Conservation (phyloP, 192 early-diverging fungal species). For the Coemansia sp. region DNA sequence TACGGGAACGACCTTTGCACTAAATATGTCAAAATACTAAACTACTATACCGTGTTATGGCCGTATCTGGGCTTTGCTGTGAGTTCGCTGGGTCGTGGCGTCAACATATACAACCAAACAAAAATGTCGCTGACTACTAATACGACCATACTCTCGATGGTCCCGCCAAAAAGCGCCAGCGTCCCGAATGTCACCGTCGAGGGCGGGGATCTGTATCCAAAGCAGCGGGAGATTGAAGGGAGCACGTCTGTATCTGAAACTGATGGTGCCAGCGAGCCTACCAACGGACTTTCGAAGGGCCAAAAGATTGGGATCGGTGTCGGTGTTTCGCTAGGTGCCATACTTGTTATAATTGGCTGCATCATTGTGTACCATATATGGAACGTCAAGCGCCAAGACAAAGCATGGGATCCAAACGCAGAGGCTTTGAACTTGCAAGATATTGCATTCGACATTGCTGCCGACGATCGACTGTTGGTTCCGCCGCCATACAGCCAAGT, state of each 20-base stretch:
- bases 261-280: not conserved
- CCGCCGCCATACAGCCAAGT: not conserved
- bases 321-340: not conserved
- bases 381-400: constrained; percentile 1
- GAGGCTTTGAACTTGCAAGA: not conserved
- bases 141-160: not conserved
- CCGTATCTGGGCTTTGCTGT: constrained; percentile 2
- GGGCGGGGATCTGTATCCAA: not conserved
- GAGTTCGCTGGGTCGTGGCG: not conserved
- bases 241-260: not conserved
- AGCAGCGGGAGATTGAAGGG: not conserved
- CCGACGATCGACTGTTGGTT: no score
- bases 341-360: not conserved
- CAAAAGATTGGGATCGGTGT: constrained; percentile 9
- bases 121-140: not conserved
- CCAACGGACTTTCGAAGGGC: not conserved
- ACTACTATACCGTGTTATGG: constrained; percentile 9
- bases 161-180: not conserved
- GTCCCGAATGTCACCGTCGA: not conserved
- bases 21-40: not conserved
- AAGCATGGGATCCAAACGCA: constrained; percentile 6
- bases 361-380: constrained; percentile 1
- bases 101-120: not conserved
- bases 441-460: not conserved
- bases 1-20: constrained; percentile 7